Conservation (phyloP, 2,329 filamentous ascomycete genomes). For the Penicillium sp. region DNA sequence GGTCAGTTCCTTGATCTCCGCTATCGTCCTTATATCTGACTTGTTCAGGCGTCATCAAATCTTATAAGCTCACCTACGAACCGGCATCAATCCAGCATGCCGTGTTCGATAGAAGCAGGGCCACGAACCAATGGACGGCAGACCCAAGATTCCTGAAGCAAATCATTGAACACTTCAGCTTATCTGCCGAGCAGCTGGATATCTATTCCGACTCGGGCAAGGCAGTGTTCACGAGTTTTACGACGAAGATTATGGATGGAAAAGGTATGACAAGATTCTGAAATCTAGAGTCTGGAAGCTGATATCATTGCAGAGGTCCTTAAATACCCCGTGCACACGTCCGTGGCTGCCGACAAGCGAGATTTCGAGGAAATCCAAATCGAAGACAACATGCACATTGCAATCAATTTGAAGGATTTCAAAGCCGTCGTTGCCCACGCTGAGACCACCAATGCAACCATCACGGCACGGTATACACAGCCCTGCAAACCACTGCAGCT, state of each 20-base stretch:
- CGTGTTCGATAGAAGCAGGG: constrained; percentile 57
- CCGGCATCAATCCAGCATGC: constrained; percentile 62
- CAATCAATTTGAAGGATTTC: constrained; percentile 65
- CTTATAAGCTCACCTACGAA: constrained; percentile 64
- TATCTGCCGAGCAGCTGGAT: constrained; percentile 63
- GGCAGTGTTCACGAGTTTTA: constrained; percentile 64
- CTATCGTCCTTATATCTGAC: background rate
- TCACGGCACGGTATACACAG: constrained; percentile 59
- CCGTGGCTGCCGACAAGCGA: constrained; percentile 59
- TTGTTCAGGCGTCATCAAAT: constrained; percentile 58
- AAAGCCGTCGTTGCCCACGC: constrained; percentile 63
- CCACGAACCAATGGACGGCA: constrained; percentile 59
- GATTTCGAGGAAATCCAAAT: constrained; percentile 62
- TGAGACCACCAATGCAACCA: constrained; percentile 54
- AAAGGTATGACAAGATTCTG: constrained; percentile 45
- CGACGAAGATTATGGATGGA: constrained; percentile 61
- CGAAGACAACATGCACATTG: constrained; percentile 59
- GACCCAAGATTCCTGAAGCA: constrained; percentile 57
- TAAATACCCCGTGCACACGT: constrained; percentile 64
- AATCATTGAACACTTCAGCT: constrained; percentile 63
- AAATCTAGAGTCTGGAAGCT: background rate
- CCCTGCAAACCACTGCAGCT: constrained; percentile 61
- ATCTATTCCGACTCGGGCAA: constrained; percentile 58
- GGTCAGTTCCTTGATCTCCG: constrained; percentile 35
- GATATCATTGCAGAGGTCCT: constrained; percentile 51